Base-by-base conservation (phyloP, 176 grass and related monocot genomes). In the Lolium multiflorum region DNA sequence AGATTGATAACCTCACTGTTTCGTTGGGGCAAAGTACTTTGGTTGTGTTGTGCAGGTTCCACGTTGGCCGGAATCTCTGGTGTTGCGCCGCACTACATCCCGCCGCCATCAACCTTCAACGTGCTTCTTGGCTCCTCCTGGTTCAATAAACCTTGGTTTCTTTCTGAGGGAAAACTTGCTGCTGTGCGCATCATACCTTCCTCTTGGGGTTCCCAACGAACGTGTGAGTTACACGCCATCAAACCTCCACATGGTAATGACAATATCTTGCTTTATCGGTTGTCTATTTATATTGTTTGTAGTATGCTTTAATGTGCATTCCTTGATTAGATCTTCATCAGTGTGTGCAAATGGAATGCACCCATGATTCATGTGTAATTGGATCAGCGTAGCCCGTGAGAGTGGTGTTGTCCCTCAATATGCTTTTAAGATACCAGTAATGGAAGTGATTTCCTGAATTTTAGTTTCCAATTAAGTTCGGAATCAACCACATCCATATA, bases 221-320 rank as follows among this genome's bases (percentile, higher is more conserved):
- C n/a, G n/a, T n/a, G n/a, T n/a, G n/a, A n/a, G n/a, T n/a, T n/a
- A n/a, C n/a, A n/a, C n/a, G n/a, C n/a, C n/a, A n/a, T n/a, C n/a
- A n/a, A n/a, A n/a, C n/a, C 31, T 35, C 71, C 89, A 96, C 57
- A 94, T 91, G 92, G 97, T 96, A 94, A 61, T 82, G 66, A 79
- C 52, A 72, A 18, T 57, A 11, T 65, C 60, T 28, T 60, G 7
- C 41, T 89, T 0, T 72, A 22, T 83, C 50, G 25, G 14, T 52
- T 73, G 16, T 41, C 13, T 6, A 25, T 26, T 70, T 70, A 51
- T 31, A 51, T 39, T 58, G 2, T 67, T 26, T 67, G 2, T 48
- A 84, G 22, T 22, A 84, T 84, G 21, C 5, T 81, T 39, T 5
- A 37, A 44, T n/a, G 44, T 44, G n/a, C 64, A 51, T 83, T 49